Evolutionary conservation across 208 protist species (phyloP), one percentile per base, ranked within the genome.

Genomic region (Trypanosoma cruzi): DNA sequence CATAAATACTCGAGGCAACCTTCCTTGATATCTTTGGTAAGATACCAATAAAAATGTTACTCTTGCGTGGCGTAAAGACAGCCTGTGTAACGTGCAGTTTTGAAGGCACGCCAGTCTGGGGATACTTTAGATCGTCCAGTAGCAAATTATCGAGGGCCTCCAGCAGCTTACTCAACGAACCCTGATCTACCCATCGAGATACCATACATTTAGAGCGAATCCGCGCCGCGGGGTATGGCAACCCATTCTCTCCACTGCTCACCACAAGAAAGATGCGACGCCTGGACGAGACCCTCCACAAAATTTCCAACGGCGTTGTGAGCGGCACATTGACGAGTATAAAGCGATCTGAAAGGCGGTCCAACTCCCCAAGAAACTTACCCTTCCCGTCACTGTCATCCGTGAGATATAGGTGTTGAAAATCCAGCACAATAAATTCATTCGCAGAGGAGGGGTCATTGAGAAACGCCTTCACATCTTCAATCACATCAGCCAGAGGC

Each of bases 241-340:
- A n/a, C 22, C 46, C 2, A 52, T 61, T 24, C 31, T 64, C 66
- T 40, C 50, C 76, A 42, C 8, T 16, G 37, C 37, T 13, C 37
- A 86, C 46, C 13, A 93, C 57, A 52, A 93, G 22, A 53, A 90
- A 85, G 22, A 93, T 53, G n/a, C 80, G 77, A 54, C 74, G 73
- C 7, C 13, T 36, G 8, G 37, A 28, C 22, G 58, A 65, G 18
- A 13, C 16, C 24, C 64, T 46, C 73, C 68, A 82, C 18, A 88
- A 54, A n/a, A 58, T 53, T 5, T 32, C 14, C n/a, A 90, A 62
- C n/a, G 78, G 64, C 26, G 78, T 80, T 53, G 67, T 75, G 49
- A 77, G 29, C 1, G 50, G 65, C 26, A 60, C 50, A 28, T 67
- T 48, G 20, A 68, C 52, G 0, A 72, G 66, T 16, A 88, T 71